Evolutionary conservation across 345 rosid genomes (phyloP).

Genomic region (Eucalyptus leucophloia): DNA sequence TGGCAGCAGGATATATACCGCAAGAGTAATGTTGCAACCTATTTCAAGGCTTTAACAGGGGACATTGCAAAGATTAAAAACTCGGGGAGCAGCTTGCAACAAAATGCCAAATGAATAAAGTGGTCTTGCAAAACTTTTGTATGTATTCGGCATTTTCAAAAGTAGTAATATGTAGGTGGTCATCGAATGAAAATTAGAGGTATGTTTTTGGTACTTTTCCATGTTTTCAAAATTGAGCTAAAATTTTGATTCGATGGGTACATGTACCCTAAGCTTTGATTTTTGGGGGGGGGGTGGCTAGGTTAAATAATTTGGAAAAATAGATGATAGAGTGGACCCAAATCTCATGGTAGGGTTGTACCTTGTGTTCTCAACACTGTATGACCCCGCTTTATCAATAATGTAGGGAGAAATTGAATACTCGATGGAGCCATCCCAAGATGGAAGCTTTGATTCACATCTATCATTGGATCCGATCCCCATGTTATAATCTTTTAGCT

Average conservation of each 20-base stretch:
- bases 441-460: background rate
- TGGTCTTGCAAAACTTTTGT: background rate
- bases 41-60: too few species aligned
- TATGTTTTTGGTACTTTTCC: background rate
- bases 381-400: background rate
- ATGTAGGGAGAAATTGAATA: background rate
- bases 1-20: too few species aligned
- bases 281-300: background rate
- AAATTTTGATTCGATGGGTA: background rate
- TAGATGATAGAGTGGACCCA: background rate
- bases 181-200: background rate
- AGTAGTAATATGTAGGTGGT: background rate
- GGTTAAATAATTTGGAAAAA: background rate
- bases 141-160: background rate
- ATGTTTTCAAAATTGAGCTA: background rate
- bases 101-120: background rate
- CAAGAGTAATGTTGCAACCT: too few species aligned
- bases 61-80: background rate
- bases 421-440: background rate
- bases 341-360: background rate
- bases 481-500: background rate
- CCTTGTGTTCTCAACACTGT: background rate
- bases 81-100: background rate
- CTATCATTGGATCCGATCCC: background rate
- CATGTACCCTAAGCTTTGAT: background rate